Evolutionary conservation across 2,329 filamentous ascomycete species (phyloP).

Genomic region (Zasmidium citrigriseum): DNA sequence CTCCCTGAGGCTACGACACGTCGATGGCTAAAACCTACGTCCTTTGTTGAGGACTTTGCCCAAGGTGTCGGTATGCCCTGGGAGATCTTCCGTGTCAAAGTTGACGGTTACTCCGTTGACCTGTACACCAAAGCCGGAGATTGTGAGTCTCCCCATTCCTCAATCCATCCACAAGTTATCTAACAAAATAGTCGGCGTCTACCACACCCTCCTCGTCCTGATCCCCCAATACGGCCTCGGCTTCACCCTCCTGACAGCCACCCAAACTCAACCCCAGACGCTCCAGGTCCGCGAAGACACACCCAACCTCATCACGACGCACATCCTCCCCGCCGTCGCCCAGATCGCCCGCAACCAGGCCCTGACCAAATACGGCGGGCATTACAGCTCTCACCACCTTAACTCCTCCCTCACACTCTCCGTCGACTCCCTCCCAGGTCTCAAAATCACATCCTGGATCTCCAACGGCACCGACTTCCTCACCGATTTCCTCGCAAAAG

Average conservation of each 20-base stretch:
- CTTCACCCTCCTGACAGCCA: conserved; percentile 42
- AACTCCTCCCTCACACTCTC: conserved; percentile 1
- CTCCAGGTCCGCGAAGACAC: not conserved
- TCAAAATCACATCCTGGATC: not conserved
- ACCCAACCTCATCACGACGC: not conserved
- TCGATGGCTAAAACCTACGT: conserved; percentile 47
- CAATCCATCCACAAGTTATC: conserved; percentile 29
- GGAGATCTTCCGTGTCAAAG: conserved; percentile 49
- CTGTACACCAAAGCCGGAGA: conserved; percentile 52
- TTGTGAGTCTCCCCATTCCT: not conserved
- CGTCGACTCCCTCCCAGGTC: not conserved
- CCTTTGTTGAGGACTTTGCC: conserved; percentile 40
- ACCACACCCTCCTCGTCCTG: conserved; percentile 35
- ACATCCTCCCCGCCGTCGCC: not conserved
- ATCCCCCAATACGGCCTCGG: conserved; percentile 51
- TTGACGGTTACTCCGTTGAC: conserved; percentile 45
- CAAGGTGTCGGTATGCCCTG: conserved; percentile 48
- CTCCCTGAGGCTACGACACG: conserved; percentile 43
- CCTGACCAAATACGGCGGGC: not conserved
- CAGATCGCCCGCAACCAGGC: conserved; percentile 2
- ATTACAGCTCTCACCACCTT: not conserved
- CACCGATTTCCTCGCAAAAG: not conserved
- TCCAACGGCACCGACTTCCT: conserved; percentile 2
- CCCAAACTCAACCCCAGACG: not conserved
- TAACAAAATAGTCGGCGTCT: conserved; percentile 14